Base-by-base conservation (phyloP, 768 basidiomycete genomes). In the Russula sp. region DNA sequence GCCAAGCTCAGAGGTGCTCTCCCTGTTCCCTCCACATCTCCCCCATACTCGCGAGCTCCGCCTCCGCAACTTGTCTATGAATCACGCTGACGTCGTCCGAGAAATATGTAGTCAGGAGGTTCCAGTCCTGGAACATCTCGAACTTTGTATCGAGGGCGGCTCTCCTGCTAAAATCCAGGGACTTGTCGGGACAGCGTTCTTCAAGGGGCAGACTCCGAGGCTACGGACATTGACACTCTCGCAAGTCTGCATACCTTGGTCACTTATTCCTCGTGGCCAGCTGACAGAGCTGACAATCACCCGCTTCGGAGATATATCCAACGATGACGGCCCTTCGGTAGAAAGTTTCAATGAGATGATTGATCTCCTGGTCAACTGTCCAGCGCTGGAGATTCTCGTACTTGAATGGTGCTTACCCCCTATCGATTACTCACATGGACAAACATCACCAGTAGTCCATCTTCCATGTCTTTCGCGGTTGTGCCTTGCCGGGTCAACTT, bases 61-160 rank as follows among this genome's bases (percentile, higher is more conserved):
- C 20, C 50, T 62, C 29, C 38, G 20, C 14, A 1, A 16, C 25
- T 11, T 52, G 42, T 25, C n/a, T 20, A 8, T 9, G n/a, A 2
- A 0, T 18, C 29, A 52, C 14, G 2, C 22, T 14, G 4, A 18
- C n/a, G 6, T 1, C 16, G 5, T 52, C 16, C 49, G 18, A 36
- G 45, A 52, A 9, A 20, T 62, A 13, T 47, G 25, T 13, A 14
- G 6, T 5, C 16, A 10, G 14, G 56, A 52, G 42, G 61, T 50
- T 9, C 56, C 56, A 9, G 22, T 10, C 3, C 20, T 62, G 56
- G 61, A 58, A 18, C 56, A 58, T 41, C 53, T 62, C 32, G 61
- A 62, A 47, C 50, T 62, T 36, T 16, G 2, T 1, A 1, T 45
- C 14, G 4, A n/a, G 8, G 9, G 1, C 2, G 7, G 11, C 14